phyloP scores from a whole-genome alignment of 2,329 filamentous ascomycete genomes.

The Botryotinia calthae region DNA sequence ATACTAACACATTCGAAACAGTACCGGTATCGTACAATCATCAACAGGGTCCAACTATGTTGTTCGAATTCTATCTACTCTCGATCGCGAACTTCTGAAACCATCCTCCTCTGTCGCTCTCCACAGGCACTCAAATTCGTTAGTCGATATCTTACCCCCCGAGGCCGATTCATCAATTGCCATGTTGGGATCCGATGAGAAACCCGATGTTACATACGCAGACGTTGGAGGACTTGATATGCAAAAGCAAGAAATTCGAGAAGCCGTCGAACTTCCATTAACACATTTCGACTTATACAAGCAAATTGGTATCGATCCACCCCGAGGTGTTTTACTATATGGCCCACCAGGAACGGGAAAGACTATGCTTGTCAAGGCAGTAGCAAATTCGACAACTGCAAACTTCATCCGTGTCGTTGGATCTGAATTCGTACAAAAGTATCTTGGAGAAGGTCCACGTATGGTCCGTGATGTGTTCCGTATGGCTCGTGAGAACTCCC shows the following conservation, averaged over 20 bases:
- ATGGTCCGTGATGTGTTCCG: conserved; percentile 99
- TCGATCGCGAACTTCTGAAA: conserved; percentile 97
- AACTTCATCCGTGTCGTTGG: conserved; percentile 98
- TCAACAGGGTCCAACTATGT: conserved; percentile 99
- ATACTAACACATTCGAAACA: conserved; percentile 42
- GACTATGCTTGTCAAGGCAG: conserved; percentile 97
- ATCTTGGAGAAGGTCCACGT: conserved; percentile 92
- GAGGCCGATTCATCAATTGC: conserved; percentile 98
- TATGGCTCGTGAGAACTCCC: conserved; percentile 98
- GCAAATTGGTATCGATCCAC: conserved; percentile 98
- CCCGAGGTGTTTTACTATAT: conserved; percentile 92
- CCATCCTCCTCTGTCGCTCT: conserved; percentile 96
- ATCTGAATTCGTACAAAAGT: conserved; percentile 98
- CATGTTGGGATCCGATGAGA: conserved; percentile 95
- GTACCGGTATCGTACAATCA: conserved; percentile 97
- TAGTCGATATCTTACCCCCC: conserved; percentile 97
- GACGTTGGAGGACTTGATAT: conserved; percentile 98
- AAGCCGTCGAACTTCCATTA: conserved; percentile 93
- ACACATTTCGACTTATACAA: conserved; percentile 98
- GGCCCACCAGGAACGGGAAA: conserved; percentile 95
- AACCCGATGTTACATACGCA: conserved; percentile 96
- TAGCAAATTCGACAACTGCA: conserved; percentile 96
- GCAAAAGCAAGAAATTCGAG: conserved; percentile 99
- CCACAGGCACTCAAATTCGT: conserved; percentile 95
- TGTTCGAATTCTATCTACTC: conserved; percentile 94